phyloP scores from a whole-genome alignment of 1,284 basidiomycete species.

The Puccinia hordei region DNA sequence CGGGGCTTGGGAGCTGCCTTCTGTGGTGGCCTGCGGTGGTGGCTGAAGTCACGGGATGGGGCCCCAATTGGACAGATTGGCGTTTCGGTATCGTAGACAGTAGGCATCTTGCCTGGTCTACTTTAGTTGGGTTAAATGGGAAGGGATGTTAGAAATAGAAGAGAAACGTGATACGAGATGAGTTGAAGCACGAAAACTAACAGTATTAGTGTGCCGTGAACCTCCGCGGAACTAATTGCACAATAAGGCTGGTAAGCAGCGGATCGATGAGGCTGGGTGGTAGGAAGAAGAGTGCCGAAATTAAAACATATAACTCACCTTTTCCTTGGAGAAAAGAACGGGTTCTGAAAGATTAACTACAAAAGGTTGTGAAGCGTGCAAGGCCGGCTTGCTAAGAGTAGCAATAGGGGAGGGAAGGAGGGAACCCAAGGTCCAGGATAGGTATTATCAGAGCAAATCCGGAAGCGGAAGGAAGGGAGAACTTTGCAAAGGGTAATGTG shows the following conservation, averaged over 20 bases:
- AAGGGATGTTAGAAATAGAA: neutral
- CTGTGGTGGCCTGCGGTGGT: neutral
- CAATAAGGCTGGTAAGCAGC: neutral
- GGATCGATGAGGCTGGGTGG: neutral
- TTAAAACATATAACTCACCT: too few relatives aligned
- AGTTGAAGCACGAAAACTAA: too few relatives aligned
- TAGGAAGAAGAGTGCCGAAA: neutral
- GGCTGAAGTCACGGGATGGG: neutral
- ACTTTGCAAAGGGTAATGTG: neutral
- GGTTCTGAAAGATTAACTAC: neutral
- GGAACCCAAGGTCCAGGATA: neutral
- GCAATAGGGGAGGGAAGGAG: neutral
- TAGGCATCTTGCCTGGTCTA: neutral
- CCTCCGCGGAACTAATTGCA: neutral
- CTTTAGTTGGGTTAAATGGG: neutral
- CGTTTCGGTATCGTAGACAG: neutral
- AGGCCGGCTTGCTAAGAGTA: constrained; percentile 7
- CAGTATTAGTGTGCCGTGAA: neutral
- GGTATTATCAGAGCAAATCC: neutral
- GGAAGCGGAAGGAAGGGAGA: neutral
- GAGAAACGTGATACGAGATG: too few relatives aligned
- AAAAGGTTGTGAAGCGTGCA: neutral
- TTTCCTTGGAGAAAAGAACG: too few relatives aligned
- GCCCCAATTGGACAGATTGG: constrained; percentile 6
- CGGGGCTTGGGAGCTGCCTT: neutral